Evolutionary conservation across 2,329 filamentous ascomycete genomes (phyloP), one percentile per base, ranked within the genome.

Genomic region (Venturia asperata): DNA sequence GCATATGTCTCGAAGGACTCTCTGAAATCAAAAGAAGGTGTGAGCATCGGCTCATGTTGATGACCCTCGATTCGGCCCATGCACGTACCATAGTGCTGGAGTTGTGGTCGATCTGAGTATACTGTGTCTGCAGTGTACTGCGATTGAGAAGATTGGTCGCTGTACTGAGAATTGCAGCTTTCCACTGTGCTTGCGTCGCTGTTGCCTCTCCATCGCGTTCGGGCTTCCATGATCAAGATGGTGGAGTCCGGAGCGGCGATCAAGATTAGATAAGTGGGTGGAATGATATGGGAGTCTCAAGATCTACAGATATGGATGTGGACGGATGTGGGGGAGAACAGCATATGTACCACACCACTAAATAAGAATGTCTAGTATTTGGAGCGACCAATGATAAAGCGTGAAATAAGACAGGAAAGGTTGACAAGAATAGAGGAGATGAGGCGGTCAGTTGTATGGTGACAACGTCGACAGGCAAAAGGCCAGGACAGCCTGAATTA

Each of bases 1-100:
- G 87, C 85, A 75, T 92, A 95, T 1, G 92, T 96, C 67, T 91
- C 88, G 69, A 86, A 82, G 0, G 91, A 94, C 64, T 69, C 70
- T 49, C 67, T 69, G 19, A 67, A 39, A 15, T 64, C 34, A 13
- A 60, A 63, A 61, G 58, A 34, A n/a, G 41, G n/a, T 4, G 15
- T 27, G 43, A 24, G 24, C 37, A 39, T 42, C n/a, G 37, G n/a
- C 17, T 63, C 27, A 34, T 30, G 9, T n/a, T 64, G 45, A 64
- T 64, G 34, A 27, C 66, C 65, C 63, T 71, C 67, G 19, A 69
- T 52, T 47, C 68, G 66, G 47, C 66, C 66, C 21, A 68, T 67
- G 55, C 70, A 71, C 6, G 70, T 72, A 42, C 72, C 68, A 64
- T 72, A 65, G 37, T 71, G 71, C 27, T 68, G 67, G 37, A 70